A percentile compares a stretch with the other conserved stretches of the same genome.
Conservation (phyloP, 2,329 filamentous ascomycete genomes). For the Phialocephala sp. region DNA sequence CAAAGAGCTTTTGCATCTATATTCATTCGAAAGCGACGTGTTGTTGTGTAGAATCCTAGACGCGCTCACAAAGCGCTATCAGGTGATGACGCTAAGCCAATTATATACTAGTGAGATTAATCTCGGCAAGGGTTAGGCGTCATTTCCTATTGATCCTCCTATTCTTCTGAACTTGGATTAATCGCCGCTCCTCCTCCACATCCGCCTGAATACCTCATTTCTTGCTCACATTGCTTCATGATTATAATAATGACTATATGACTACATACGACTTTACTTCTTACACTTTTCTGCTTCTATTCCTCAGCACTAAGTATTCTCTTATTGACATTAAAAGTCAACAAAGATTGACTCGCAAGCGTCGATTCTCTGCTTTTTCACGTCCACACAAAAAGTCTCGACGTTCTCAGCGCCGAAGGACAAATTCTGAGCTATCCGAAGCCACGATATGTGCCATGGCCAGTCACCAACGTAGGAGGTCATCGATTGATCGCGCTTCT, state of each 20-base stretch:
- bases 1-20: slow-evolving; percentile 1
- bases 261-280: slow-evolving; percentile 27
- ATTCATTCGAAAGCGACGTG: slow-evolving; percentile 2
- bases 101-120: not conserved
- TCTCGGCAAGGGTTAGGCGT: slow-evolving; percentile 5
- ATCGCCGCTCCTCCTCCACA: slow-evolving; percentile 6
- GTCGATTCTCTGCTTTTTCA: slow-evolving; percentile 31
- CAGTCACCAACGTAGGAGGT: slow-evolving; percentile 34
- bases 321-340: slow-evolving; percentile 35
- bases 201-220: slow-evolving; percentile 28
- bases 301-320: slow-evolving; percentile 30
- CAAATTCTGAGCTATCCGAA: slow-evolving; percentile 29
- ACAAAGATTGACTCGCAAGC: slow-evolving; percentile 29
- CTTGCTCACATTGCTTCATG: slow-evolving; percentile 18
- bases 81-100: not conserved
- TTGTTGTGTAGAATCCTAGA: not conserved
- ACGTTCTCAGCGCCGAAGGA: slow-evolving; percentile 32
- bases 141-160: slow-evolving; percentile 10
- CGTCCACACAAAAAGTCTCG: slow-evolving; percentile 33
- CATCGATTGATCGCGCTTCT: slow-evolving; percentile 39
- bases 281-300: slow-evolving; percentile 31
- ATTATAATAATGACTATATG: slow-evolving; percentile 35
- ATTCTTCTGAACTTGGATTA: not conserved
- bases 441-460: slow-evolving; percentile 41
- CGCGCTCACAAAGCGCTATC: not conserved